Percentiles rank a stretch among this genome's conserved stretches.
phyloP scores from a whole-genome alignment of 2,329 filamentous ascomycete species.

The Aspergillus sp. region DNA sequence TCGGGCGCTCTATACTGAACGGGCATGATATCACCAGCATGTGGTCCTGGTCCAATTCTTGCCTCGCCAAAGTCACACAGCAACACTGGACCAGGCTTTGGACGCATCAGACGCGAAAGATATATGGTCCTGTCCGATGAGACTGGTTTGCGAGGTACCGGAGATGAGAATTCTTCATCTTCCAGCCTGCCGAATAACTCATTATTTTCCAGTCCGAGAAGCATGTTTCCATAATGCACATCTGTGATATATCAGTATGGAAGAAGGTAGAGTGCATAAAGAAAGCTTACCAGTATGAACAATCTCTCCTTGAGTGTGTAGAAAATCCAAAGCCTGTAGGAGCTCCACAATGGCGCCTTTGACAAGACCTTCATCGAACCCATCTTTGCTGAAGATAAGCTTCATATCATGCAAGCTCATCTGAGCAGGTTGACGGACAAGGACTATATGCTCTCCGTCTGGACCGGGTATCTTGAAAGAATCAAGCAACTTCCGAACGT shows the following conservation, averaged over 20 bases:
- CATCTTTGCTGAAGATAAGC: constrained; percentile 9
- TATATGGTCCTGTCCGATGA: constrained; percentile 27
- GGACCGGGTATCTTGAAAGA: constrained; percentile 25
- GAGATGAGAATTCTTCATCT: constrained; percentile 20
- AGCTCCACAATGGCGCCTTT: constrained; percentile 18
- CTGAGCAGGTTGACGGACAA: constrained; percentile 24
- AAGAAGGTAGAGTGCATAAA: not conserved
- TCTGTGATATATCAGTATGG: constrained; percentile 16
- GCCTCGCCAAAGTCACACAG: constrained; percentile 29
- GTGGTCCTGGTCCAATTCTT: constrained; percentile 19
- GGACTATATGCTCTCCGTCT: constrained; percentile 20
- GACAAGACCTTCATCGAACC: constrained; percentile 17
- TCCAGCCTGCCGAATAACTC: constrained; percentile 21
- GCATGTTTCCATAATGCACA: constrained; percentile 29
- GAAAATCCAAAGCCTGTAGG: constrained; percentile 24
- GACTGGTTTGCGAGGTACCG: constrained; percentile 34
- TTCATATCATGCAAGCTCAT: constrained; percentile 22
- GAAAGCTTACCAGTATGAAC: constrained; percentile 23
- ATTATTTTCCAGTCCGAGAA: constrained; percentile 24
- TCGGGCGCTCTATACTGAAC: constrained; percentile 27
- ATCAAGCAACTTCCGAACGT: constrained; percentile 26
- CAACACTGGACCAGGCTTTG: constrained; percentile 21
- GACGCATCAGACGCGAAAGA: constrained; percentile 19
- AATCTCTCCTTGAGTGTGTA: constrained; percentile 22
- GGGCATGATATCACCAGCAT: constrained; percentile 23